Evolutionary conservation across 1,139 yeast genomes (phyloP), one percentile per base, ranked within the genome.

Genomic region (Arxiozyma slooffiae): DNA sequence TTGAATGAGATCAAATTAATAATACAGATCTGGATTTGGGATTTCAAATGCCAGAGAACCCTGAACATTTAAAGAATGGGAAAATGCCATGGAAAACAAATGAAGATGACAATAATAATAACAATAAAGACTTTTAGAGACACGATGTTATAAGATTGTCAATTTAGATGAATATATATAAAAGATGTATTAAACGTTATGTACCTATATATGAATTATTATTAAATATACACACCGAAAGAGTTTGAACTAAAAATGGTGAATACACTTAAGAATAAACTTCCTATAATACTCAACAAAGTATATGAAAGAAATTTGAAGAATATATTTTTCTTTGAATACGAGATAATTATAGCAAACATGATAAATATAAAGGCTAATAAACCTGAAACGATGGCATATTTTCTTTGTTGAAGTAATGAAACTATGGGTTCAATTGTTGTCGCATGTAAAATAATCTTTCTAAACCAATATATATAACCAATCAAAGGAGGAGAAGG

Each of bases 111-210:
- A 41, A 23, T 4, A 37, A 46, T 36, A 44, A 51, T 38, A 39
- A 43, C 4, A 21, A 45, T 39, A 16, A 36, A 41, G 38, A 21
- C 16, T 17, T 1, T 47, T 56, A 17, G 62, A 62, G 39, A 50
- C 52, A 5, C 52, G 63, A 26, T 63, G 60, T 43, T 62, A 60
- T 51, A 63, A 63, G 47, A 44, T 60, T 11, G 49, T 64, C 11
- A 63, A 65, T 48, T 52, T 65, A 24, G 68, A 65, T 50, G 66
- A 63, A 48, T 68, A 65, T 50, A 50, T 65, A 38, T 53, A 64
- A 38, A 62, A 58, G 44, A 47, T 39, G 40, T 38, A 22, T 34
- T 38, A 39, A 20, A 47, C 14, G 11, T 22, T 26, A 8, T 39
- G 41, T 22, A 43, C 22, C 17, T 17, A 37, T 20, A 41, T 37